Base-by-base conservation (phyloP, 2,329 filamentous ascomycete genomes). In the Raffaelea albimanens region DNA sequence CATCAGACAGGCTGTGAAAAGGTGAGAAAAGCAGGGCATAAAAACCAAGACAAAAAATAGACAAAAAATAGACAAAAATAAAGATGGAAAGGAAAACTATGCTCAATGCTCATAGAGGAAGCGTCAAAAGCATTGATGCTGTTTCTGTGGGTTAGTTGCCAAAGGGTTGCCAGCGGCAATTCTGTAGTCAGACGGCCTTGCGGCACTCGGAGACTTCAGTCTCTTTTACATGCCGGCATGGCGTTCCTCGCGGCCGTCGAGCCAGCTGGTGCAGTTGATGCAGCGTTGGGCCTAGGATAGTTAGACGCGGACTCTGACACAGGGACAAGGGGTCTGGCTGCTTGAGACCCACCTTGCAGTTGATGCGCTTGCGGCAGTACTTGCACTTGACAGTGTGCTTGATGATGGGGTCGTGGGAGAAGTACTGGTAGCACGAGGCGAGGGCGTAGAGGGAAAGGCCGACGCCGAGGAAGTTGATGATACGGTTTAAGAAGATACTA, bases 321-420 rank as follows among this genome's bases (percentile, higher is more conserved):
- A 14, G n/a, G 33, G n/a, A n/a, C n/a, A n/a, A 8, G 16, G 14
- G 14, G 21, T 40, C 7, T 3, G 29, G 29, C 13, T 13, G n/a
- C n/a, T n/a, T n/a, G 19, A 29, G 16, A 18, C 67, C 57, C 48
- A 80, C 82, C 72, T 81, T 80, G 45, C 77, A 73, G 56, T 74
- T 82, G 49, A 85, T 78, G 21, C 65, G 67, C 62, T 81, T 80
- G 50, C 73, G 69, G 59, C 82, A 85, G 57, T 83, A 87, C 57
- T 68, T 75, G 65, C 83, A 88, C 63, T 80, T 83, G 45, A 80
- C 71, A 22, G 75, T 78, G 54, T 76, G 78, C 67, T 86, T 87
- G 60, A 87, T 83, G 53, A 87, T 82, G 14, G 78, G 76, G 45
- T 87, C 82, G 11, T 73, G 69, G 13, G 75, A 78, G 11, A 79